Conservation (phyloP, 257 asterid genomes). For the Scutellaria minor region DNA sequence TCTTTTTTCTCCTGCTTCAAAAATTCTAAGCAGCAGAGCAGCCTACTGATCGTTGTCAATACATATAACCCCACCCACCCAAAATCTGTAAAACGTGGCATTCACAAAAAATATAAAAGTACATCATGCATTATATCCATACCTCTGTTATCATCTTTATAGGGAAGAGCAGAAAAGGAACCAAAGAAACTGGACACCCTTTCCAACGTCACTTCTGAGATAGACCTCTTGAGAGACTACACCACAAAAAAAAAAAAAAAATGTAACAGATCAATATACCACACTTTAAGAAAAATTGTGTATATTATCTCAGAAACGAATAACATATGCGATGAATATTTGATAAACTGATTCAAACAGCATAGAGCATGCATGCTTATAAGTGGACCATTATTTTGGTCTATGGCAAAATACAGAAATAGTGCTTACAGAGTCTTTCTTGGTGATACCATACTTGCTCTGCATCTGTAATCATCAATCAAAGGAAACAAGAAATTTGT, state of each 20-base stretch:
- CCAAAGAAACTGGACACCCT: conserved; percentile 72
- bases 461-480: conserved; percentile 63
- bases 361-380: not conserved
- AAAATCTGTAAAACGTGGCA: not conserved
- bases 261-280: conserved; percentile 18
- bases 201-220: conserved; percentile 78
- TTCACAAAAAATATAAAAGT: not conserved
- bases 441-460: conserved; percentile 79
- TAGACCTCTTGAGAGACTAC: conserved; percentile 70
- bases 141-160: conserved; percentile 68
- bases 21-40: not conserved
- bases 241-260: conserved; percentile 22
- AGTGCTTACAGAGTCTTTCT: conserved; percentile 67
- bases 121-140: conserved; percentile 28
- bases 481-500: conserved; percentile 23
- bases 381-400: not conserved
- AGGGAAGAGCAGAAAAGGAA: conserved; percentile 65
- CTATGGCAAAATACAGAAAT: not conserved
- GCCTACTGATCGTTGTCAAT: not conserved
- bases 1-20: not conserved
- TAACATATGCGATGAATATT: not conserved
- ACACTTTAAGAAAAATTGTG: conserved; percentile 27
- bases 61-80: not conserved
- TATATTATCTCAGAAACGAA: conserved; percentile 14
- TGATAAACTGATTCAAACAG: conserved; percentile 2